These are phyloP conservation scores for Lasiodiplodia sp. DNA, from an alignment of 2,329 filamentous ascomycete species.

Conservation along the genomic window DNA sequence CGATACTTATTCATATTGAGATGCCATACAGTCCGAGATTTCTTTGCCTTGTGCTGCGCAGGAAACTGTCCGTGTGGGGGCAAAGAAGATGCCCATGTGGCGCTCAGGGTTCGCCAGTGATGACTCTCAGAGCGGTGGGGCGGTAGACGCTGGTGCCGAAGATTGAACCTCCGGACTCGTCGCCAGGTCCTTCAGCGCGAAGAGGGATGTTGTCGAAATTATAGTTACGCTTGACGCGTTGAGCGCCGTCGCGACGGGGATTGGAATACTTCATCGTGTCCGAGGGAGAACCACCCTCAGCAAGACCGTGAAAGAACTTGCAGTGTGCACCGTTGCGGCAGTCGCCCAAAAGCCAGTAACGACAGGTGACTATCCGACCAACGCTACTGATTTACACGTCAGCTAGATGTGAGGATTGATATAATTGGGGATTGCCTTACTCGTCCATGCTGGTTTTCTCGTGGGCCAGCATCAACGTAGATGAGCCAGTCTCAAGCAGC, in stretches of 20 bases:
- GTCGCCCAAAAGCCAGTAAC: slow-evolving; percentile 25
- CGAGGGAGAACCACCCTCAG: background rate
- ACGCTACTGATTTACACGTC: background rate
- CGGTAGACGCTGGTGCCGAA: slow-evolving; percentile 12
- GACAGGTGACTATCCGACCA: slow-evolving; percentile 6
- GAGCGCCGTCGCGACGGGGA: background rate
- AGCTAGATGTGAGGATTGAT: background rate
- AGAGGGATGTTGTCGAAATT: slow-evolving; percentile 11
- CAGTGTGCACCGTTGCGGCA: slow-evolving; percentile 18
- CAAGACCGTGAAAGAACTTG: slow-evolving; percentile 1
- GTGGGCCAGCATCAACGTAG: background rate
- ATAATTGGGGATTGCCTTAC: background rate
- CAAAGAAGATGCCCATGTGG: background rate
- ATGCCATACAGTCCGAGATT: background rate
- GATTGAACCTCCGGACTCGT: background rate
- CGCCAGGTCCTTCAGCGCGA: background rate
- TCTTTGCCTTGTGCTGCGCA: background rate
- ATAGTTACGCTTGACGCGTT: background rate
- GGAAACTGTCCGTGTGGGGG: background rate
- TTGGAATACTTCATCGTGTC: background rate
- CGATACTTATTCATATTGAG: background rate
- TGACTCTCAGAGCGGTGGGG: slow-evolving; percentile 5
- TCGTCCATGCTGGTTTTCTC: background rate
- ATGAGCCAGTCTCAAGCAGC: background rate
- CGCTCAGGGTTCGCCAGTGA: background rate